Conservation (phyloP, 2,329 filamentous ascomycete species). For the Trichoderma asperellum region DNA sequence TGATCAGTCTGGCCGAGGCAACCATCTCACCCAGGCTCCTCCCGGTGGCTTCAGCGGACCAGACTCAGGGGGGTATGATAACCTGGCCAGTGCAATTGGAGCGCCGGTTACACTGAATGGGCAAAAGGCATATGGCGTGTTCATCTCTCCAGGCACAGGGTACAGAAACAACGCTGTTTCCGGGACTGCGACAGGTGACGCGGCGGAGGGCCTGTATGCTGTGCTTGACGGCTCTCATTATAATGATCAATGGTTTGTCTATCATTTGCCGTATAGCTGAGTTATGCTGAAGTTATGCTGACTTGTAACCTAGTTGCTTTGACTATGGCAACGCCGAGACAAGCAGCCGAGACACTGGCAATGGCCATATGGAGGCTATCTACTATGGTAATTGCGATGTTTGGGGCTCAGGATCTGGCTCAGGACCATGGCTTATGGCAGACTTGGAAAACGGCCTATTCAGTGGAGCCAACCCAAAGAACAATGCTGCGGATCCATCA, state of each 20-base stretch:
- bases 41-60: slow-evolving; percentile 12
- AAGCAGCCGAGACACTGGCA: slow-evolving; percentile 5
- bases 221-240: slow-evolving; percentile 14
- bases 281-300: not conserved
- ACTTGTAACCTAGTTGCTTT: not conserved
- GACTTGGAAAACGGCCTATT: slow-evolving; percentile 15
- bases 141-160: slow-evolving; percentile 10
- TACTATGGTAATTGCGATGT: slow-evolving; percentile 13
- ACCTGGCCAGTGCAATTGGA: slow-evolving; percentile 4
- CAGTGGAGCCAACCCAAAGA: not conserved
- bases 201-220: slow-evolving; percentile 3
- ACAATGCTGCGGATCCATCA: slow-evolving; percentile 6
- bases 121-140: slow-evolving; percentile 24
- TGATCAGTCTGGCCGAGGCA: slow-evolving; percentile 17
- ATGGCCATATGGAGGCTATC: slow-evolving; percentile 24
- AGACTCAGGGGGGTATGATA: not conserved
- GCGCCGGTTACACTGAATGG: slow-evolving; percentile 13
- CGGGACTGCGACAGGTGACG: not conserved
- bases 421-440: slow-evolving; percentile 16
- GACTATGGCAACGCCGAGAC: slow-evolving; percentile 23
- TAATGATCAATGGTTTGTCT: not conserved
- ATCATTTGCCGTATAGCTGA: not conserved
- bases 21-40: slow-evolving; percentile 11
- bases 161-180: slow-evolving; percentile 14
- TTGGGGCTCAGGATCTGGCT: not conserved